These are phyloP conservation scores for Podospora bellae-mahoneyi DNA, from an alignment of 495 filamentous ascomycete genomes.

Conservation along the genomic window DNA sequence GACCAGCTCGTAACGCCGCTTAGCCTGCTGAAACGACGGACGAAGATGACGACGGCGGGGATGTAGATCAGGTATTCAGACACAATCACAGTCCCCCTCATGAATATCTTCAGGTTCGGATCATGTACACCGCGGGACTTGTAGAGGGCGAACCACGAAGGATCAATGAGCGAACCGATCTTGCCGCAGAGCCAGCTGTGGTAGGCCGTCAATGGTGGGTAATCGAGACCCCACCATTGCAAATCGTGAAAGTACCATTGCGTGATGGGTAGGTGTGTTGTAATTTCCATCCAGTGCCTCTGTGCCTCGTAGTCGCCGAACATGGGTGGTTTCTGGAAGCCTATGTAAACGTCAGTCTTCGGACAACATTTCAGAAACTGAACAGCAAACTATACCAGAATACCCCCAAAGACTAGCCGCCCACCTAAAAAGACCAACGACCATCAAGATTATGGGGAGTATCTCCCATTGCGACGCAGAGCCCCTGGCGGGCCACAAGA, in stretches of 20 bases:
- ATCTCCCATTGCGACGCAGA: slow-evolving; percentile 89
- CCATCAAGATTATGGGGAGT: slow-evolving; percentile 82
- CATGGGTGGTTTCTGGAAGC: slow-evolving; percentile 79
- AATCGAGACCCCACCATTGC: slow-evolving; percentile 96
- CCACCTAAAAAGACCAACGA: slow-evolving; percentile 89
- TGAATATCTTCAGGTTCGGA: slow-evolving; percentile 80
- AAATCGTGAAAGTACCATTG: slow-evolving; percentile 98
- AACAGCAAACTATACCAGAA: slow-evolving; percentile 59
- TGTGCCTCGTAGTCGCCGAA: slow-evolving; percentile 97
- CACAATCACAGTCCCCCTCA: slow-evolving; percentile 83
- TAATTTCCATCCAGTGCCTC: slow-evolving; percentile 98
- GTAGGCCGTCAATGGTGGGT: slow-evolving; percentile 94
- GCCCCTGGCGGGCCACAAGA: slow-evolving; percentile 85
- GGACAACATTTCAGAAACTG: neutral
- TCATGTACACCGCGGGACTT: slow-evolving; percentile 78
- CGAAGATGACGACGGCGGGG: slow-evolving; percentile 78
- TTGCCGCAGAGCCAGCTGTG: slow-evolving; percentile 92
- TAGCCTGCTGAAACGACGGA: slow-evolving; percentile 69
- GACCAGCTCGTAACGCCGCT: slow-evolving; percentile 71
- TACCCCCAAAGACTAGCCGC: slow-evolving; percentile 89
- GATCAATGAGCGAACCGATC: slow-evolving; percentile 74
- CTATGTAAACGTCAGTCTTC: slow-evolving; percentile 38
- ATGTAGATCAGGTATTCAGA: slow-evolving; percentile 90
- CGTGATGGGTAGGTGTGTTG: slow-evolving; percentile 78
- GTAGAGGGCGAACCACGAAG: slow-evolving; percentile 84